phyloP scores from a whole-genome alignment of 805 yeast species.

The Candida krabiensis region DNA sequence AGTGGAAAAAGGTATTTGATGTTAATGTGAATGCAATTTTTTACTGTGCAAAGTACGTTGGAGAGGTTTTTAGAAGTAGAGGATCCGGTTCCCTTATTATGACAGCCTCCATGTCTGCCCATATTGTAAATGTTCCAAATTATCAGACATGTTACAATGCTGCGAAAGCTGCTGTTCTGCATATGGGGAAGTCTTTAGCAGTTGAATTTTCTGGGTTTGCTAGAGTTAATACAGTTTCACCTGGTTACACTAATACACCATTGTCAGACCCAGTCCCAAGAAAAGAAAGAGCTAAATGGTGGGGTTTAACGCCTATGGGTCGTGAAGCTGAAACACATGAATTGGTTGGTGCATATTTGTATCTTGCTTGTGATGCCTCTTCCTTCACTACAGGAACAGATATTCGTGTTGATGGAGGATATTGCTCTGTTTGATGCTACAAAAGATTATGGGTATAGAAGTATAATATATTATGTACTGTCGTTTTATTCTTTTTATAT shows the following conservation, averaged over 20 bases:
- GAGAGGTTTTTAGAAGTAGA: slow-evolving; percentile 43
- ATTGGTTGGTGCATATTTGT: slow-evolving; percentile 49
- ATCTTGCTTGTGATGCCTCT: slow-evolving; percentile 51
- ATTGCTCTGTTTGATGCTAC: slow-evolving; percentile 54
- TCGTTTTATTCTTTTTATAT: too few relatives aligned
- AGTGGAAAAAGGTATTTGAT: slow-evolving; percentile 47
- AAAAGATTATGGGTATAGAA: too few relatives aligned
- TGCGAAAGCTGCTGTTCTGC: slow-evolving; percentile 47
- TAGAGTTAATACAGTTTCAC: slow-evolving; percentile 48
- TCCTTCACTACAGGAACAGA: slow-evolving; percentile 50
- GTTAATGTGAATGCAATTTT: slow-evolving; percentile 49
- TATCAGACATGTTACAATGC: slow-evolving; percentile 48
- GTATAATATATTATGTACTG: too few relatives aligned
- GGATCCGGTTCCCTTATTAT: slow-evolving; percentile 48
- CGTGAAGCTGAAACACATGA: slow-evolving; percentile 49
- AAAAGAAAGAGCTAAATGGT: slow-evolving; percentile 25
- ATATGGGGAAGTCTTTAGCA: slow-evolving; percentile 44
- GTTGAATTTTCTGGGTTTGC: slow-evolving; percentile 50
- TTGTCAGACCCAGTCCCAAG: slow-evolving; percentile 32
- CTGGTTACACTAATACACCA: slow-evolving; percentile 49
- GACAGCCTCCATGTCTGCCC: slow-evolving; percentile 57
- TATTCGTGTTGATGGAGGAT: slow-evolving; percentile 47
- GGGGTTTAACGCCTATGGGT: slow-evolving; percentile 41
- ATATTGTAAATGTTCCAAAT: slow-evolving; percentile 51
- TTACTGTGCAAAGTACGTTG: slow-evolving; percentile 49